Evolutionary conservation across 805 yeast species (phyloP).

Genomic region (Saturnispora quitensis): DNA sequence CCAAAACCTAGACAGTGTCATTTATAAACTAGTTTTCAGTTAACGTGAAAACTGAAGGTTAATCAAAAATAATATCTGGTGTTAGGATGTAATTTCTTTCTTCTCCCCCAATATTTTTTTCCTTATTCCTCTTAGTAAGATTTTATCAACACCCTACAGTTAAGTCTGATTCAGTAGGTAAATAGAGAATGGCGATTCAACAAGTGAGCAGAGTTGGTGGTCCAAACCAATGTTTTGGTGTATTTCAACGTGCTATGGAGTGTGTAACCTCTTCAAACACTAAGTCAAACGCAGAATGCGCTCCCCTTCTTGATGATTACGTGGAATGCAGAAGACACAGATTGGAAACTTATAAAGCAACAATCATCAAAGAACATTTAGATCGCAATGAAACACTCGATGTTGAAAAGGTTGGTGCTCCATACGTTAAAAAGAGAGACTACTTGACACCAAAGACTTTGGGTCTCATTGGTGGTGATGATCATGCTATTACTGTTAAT

Average conservation of each 20-base stretch:
- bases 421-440: conserved; percentile 31
- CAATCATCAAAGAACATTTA: conserved; percentile 27
- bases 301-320: conserved; percentile 26
- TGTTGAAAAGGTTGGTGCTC: conserved; percentile 28
- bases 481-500: conserved; percentile 22
- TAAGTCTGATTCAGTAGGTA: background rate
- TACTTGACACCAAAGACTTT: conserved; percentile 31
- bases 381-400: conserved; percentile 21
- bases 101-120: background rate
- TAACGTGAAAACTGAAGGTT: background rate
- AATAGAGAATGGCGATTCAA: conserved; percentile 25
- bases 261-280: conserved; percentile 30
- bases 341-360: conserved; percentile 29
- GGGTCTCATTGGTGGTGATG: conserved; percentile 31
- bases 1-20: conserved; percentile 4
- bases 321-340: conserved; percentile 32
- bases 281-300: conserved; percentile 25
- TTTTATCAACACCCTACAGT: background rate
- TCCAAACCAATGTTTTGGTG: conserved; percentile 31
- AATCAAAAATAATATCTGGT: background rate
- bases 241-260: conserved; percentile 31
- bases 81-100: conserved; percentile 1
- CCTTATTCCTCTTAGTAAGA: background rate
- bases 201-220: conserved; percentile 30
- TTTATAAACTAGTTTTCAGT: background rate